Percentiles rank a stretch among this genome's conserved stretches.
phyloP scores from a whole-genome alignment of 208 protist species.

The Trypanosoma boissoni region DNA sequence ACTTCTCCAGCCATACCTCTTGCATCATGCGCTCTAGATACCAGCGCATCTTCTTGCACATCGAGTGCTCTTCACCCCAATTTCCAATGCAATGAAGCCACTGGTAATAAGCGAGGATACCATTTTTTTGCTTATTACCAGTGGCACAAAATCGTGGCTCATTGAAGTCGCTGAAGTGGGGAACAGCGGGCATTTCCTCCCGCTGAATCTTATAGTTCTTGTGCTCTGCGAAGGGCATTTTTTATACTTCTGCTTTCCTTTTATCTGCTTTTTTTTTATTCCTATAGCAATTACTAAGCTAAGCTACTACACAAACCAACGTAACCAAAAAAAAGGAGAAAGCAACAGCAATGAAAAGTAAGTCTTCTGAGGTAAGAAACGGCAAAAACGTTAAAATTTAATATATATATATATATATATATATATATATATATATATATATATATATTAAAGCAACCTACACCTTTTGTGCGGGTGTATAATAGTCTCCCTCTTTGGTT shows the following conservation, averaged over 20 bases:
- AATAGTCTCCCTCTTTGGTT: slow-evolving; percentile 1
- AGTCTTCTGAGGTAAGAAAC: too few relatives aligned
- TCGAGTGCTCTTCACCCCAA: slow-evolving; percentile 90
- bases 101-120: slow-evolving; percentile 88
- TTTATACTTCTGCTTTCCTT: slow-evolving; percentile 21
- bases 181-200: slow-evolving; percentile 73
- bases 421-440: slow-evolving; percentile 10
- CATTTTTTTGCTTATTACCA: slow-evolving; percentile 83
- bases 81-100: slow-evolving; percentile 91
- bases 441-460: not conserved
- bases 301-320: not conserved
- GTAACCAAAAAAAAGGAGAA: slow-evolving; percentile 4
- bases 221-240: slow-evolving; percentile 83
- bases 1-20: slow-evolving; percentile 85
- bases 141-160: slow-evolving; percentile 73
- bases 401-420: slow-evolving; percentile 1
- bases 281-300: too few relatives aligned
- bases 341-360: too few relatives aligned
- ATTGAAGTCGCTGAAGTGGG: slow-evolving; percentile 87
- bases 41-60: slow-evolving; percentile 92
- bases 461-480: too few relatives aligned
- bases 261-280: too few relatives aligned
- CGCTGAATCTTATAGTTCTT: slow-evolving; percentile 84
- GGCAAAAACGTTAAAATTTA: too few relatives aligned
- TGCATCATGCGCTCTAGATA: slow-evolving; percentile 90